Evolutionary conservation across 202 grass and related monocot species (phyloP), one percentile per base, ranked within the genome.

Genomic region (Setaria viridis): DNA sequence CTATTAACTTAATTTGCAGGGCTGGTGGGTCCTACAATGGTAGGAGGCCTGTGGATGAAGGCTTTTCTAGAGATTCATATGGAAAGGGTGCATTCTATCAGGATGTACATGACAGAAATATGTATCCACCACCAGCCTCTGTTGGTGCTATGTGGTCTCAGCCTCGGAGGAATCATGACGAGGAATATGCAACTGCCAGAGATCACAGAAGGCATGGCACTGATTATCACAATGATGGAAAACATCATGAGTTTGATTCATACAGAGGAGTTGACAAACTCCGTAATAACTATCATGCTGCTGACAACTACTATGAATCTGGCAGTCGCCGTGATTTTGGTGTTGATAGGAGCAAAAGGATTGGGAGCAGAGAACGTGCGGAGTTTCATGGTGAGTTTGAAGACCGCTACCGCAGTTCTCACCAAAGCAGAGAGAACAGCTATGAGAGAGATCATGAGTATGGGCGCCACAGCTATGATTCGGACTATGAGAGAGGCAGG

Each of bases 341-440:
- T 90, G 82, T 94, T 97, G 85, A 94, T 91, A 92, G 87, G 87
- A 80, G 91, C 87, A 93, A 84, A 81, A 92, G 92, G 82, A 94
- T 91, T 71, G 90, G 90, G 48, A 87, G 84, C 85, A 93, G 94
- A 91, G 92, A 97, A 43, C 85, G 72, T 70, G 88, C 42, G 15
- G 92, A 91, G 37, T 82, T 95, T 21, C 56, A 77, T 80, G 80
- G 79, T 86, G 89, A 93, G 50, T 93, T 91, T 75, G 91, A 93
- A 77, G 74, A 93, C 51, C 86, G 82, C 11, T 85, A 87, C 80
- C 80, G 21, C 48, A 56, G 77, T 46, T 89, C 92, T 85, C 86
- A 91, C 46, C 81, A 89, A 87, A 91, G 87, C 46, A 89, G 91
- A 79, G 91, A 91, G 58, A 83, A 78, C 42, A 93, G 89, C 77